A percentile compares a stretch with the other conserved stretches of the same genome.
phyloP scores from a whole-genome alignment of 108 stramenopile genomes.

The Mediolabrus comicus region DNA sequence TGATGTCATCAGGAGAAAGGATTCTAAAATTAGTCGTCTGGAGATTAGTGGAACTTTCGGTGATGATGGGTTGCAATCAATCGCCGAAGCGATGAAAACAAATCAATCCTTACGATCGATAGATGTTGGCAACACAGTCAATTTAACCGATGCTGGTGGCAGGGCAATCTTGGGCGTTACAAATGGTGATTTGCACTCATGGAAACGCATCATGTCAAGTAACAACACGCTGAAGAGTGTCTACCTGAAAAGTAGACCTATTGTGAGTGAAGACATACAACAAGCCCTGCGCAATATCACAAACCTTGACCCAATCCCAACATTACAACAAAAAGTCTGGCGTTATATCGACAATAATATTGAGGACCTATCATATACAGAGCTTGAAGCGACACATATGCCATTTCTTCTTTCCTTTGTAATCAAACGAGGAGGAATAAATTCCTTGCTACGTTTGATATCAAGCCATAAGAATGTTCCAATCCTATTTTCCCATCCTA shows the following conservation, averaged over 20 bases:
- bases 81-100: constrained; percentile 23
- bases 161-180: constrained; percentile 17
- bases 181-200: constrained; percentile 9
- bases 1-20: neutral
- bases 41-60: constrained; percentile 35
- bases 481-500: constrained; percentile 15
- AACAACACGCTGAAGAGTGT: constrained; percentile 12
- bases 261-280: neutral
- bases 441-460: constrained; percentile 9
- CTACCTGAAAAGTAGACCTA: constrained; percentile 1
- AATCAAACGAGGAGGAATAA: constrained; percentile 11
- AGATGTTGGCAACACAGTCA: constrained; percentile 11
- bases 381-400: constrained; percentile 22
- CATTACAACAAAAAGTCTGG: constrained; percentile 9
- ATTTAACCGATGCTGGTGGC: constrained; percentile 20
- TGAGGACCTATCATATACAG: constrained; percentile 12
- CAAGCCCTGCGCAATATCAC: constrained; percentile 2
- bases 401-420: constrained; percentile 23
- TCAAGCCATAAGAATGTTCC: constrained; percentile 11
- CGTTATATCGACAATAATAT: constrained; percentile 8
- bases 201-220: constrained; percentile 4
- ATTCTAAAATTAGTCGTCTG: constrained; percentile 22
- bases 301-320: neutral
- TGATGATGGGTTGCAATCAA: constrained; percentile 15
- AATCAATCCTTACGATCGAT: constrained; percentile 25